Percentiles rank a stretch among this genome's conserved stretches.
Conservation (phyloP, 2,329 filamentous ascomycete species). For the Aspergillus sp. region DNA sequence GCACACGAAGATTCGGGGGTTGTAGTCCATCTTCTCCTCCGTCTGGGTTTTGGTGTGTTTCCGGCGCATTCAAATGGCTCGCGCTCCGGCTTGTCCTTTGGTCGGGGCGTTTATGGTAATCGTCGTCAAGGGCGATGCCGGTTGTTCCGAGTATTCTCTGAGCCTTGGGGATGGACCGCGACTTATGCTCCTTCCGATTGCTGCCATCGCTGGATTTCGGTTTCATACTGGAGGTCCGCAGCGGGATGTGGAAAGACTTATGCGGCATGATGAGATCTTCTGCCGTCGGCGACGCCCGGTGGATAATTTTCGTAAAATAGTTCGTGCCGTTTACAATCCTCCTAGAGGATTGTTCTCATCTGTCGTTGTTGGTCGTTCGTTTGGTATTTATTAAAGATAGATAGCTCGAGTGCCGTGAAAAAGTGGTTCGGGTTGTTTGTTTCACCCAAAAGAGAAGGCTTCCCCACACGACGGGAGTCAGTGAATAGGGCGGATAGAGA, state of each 20-base stretch:
- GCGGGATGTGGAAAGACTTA: conserved; percentile 15
- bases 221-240: conserved; percentile 20
- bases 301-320: neutral
- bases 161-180: conserved; percentile 29
- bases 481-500: conserved; percentile 1
- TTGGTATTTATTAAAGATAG: neutral
- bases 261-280: conserved; percentile 11
- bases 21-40: conserved; percentile 19
- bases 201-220: conserved; percentile 7
- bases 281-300: neutral
- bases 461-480: conserved; percentile 17
- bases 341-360: neutral
- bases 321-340: neutral
- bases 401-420: neutral
- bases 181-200: conserved; percentile 17
- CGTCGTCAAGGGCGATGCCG: conserved; percentile 25
- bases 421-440: neutral
- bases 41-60: conserved; percentile 31
- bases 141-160: conserved; percentile 33
- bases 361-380: neutral
- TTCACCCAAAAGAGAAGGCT: conserved; percentile 6
- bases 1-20: conserved; percentile 36
- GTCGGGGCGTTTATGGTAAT: conserved; percentile 23
- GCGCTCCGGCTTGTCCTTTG: conserved; percentile 30
- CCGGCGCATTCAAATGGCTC: conserved; percentile 44